These are phyloP conservation scores for Auriscalpium vulgare DNA, from an alignment of 768 basidiomycete genomes.

Conservation along the genomic window DNA sequence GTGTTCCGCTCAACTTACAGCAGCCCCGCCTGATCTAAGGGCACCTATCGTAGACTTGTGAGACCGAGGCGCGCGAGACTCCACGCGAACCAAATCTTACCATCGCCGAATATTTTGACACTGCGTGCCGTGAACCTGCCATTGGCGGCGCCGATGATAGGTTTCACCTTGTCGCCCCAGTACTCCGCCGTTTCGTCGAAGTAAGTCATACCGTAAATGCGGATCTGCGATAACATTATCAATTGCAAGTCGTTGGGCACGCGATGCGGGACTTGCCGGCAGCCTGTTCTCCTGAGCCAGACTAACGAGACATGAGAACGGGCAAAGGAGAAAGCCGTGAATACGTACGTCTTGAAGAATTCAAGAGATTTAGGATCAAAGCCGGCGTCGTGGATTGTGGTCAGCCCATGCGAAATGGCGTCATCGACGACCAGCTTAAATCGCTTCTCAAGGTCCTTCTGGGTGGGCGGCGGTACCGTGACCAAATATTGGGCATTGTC, in stretches of 20 bases:
- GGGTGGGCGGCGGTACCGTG: constrained; percentile 52
- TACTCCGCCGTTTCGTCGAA: constrained; percentile 61
- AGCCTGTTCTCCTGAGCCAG: constrained; percentile 51
- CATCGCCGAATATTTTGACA: constrained; percentile 75
- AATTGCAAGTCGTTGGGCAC: too few relatives aligned
- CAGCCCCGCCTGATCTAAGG: constrained; percentile 83
- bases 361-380: constrained; percentile 58
- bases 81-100: constrained; percentile 23
- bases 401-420: constrained; percentile 65
- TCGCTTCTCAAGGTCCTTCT: constrained; percentile 49
- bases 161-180: constrained; percentile 60
- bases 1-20: constrained; percentile 35
- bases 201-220: constrained; percentile 71
- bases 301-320: constrained; percentile 28
- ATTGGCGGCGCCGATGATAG: constrained; percentile 49
- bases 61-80: neutral
- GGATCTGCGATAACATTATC: constrained; percentile 38
- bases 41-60: constrained; percentile 45
- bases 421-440: constrained; percentile 60
- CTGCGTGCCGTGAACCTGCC: constrained; percentile 64
- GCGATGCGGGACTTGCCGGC: constrained; percentile 36
- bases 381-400: constrained; percentile 83
- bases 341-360: constrained; percentile 59
- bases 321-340: neutral
- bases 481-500: constrained; percentile 84